These are phyloP conservation scores for Plasmodium chabaudi DNA, from an alignment of 169 alveolate species.

Conservation along the genomic window DNA sequence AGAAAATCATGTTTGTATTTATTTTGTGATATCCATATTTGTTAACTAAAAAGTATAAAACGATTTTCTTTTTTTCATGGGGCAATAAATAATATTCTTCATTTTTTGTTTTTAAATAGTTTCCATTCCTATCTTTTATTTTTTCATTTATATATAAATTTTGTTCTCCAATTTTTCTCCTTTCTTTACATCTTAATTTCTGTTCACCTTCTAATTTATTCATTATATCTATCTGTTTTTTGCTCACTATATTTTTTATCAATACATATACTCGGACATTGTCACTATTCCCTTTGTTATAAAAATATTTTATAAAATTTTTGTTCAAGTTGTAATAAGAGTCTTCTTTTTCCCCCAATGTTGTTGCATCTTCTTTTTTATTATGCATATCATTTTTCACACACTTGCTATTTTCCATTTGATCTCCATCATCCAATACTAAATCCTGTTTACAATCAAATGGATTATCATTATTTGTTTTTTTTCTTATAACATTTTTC, in stretches of 20 bases:
- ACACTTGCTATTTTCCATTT: background rate
- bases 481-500: background rate
- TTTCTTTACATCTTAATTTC: constrained; percentile 1
- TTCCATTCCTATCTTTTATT: background rate
- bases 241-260: constrained; percentile 10
- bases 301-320: constrained; percentile 56
- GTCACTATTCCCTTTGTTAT: constrained; percentile 44
- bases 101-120: constrained; percentile 29
- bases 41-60: constrained; percentile 53
- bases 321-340: constrained; percentile 20
- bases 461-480: constrained; percentile 1
- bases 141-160: background rate
- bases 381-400: background rate
- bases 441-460: background rate
- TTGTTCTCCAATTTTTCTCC: background rate
- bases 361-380: background rate
- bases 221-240: background rate
- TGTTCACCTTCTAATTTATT: background rate
- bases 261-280: constrained; percentile 33
- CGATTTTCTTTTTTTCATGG: constrained; percentile 55
- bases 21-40: constrained; percentile 66
- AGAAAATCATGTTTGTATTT: constrained; percentile 31
- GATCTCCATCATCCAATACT: background rate
- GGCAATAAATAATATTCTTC: constrained; percentile 37
- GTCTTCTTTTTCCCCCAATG: background rate